Base-by-base conservation (phyloP, 352 stramenopile species). In the Phytophthora capsici region DNA sequence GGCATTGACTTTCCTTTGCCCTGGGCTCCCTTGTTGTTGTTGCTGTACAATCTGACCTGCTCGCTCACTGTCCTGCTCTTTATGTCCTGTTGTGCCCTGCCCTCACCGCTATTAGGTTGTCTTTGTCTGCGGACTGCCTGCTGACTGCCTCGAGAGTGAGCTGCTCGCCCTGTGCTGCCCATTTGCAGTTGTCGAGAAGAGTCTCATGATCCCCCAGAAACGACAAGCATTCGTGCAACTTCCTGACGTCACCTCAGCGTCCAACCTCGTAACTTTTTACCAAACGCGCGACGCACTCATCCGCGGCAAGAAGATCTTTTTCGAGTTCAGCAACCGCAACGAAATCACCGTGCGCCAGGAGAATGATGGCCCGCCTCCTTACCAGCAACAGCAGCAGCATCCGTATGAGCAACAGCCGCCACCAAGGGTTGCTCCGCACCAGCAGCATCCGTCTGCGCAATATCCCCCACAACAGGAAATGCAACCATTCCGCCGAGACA, bases 171-270 rank as follows among this genome's bases (percentile, higher is more conserved):
- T 94, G 28, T 92, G 84, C 59, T 91, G 81, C 26, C 86, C 86
- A 4, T 94, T 94, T 56, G 84, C 86, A 10, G 80, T 90, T 2
- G 86, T 94, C 8, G 86, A 94, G 59, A 94, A 94, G 61, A 76
- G 77, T 48, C 67, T 93, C 19, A 63, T 94, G 68, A 86, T 91
- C 56, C 76, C 82, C 14, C 77, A 84, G 17, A 93, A 92, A 62
- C 78, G 78, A 63, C 80, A 92, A 65, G 86, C 86, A 30, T 92
- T 94, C 66, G 82, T 94, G 37, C 84, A 94, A 58, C 74, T 94
- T 3, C 82, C 86, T 2, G 84, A 94, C 45, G 74, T 82, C 22
- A 50, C 72, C 6, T 76, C 86, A 5, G 84, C 86, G 9, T 73
- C 75, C 37, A 94, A 90, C 63, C 74, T 94, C 38, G 82, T 94